Evolutionary conservation across 2,329 filamentous ascomycete species (phyloP).

Genomic region (Monilinia laxa): DNA sequence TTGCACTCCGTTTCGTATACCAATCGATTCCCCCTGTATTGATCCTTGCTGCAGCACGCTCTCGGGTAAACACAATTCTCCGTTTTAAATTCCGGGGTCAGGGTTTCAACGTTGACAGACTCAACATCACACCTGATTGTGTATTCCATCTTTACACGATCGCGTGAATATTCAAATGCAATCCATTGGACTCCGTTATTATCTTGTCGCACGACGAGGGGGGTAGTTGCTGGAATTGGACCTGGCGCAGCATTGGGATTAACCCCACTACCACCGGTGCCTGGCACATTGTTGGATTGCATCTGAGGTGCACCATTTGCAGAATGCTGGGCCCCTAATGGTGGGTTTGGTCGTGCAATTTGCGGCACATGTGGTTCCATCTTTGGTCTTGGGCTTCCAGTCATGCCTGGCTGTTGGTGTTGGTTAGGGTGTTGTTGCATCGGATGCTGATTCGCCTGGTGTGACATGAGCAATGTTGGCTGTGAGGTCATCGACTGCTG

Average conservation of each 20-base stretch:
- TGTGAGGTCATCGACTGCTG: conserved; percentile 63
- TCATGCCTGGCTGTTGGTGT: conserved; percentile 58
- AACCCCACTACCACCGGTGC: conserved; percentile 54
- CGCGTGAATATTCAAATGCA: conserved; percentile 94
- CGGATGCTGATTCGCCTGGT: conserved; percentile 54
- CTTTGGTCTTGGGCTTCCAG: conserved; percentile 61
- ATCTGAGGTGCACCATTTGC: conserved; percentile 45
- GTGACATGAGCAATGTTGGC: conserved; percentile 66
- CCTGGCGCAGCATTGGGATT: conserved; percentile 92
- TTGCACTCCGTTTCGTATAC: conserved; percentile 99
- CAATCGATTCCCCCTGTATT: conserved; percentile 92
- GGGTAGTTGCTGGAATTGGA: conserved; percentile 94
- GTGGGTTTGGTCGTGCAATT: conserved; percentile 58
- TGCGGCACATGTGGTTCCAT: conserved; percentile 63
- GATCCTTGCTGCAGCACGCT: conserved; percentile 90
- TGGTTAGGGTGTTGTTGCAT: conserved; percentile 57
- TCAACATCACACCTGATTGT: conserved; percentile 98
- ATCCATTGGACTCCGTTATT: conserved; percentile 99
- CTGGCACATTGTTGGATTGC: conserved; percentile 45
- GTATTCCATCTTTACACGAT: conserved; percentile 99
- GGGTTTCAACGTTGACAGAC: conserved; percentile 85
- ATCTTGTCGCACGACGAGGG: conserved; percentile 89
- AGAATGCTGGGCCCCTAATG: conserved; percentile 46
- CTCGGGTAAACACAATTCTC: conserved; percentile 98
- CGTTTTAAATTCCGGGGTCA: conserved; percentile 87